Conservation (phyloP, 352 stramenopile species). For the Globisporangium cystogenes region DNA sequence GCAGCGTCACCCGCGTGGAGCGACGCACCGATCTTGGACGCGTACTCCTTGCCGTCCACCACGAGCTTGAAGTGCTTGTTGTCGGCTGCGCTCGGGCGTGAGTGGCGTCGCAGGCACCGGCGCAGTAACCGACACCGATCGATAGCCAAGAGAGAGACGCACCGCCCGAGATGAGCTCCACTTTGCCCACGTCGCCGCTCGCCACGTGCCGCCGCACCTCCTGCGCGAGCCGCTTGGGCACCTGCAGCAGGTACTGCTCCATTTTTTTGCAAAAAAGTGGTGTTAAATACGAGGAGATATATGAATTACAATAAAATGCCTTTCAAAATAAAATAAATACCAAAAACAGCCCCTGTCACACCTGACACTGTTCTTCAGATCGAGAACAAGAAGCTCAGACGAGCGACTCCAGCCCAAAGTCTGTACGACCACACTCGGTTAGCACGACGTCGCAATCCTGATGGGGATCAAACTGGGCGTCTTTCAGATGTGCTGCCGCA, state of each 20-base stretch:
- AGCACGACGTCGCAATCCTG: too few relatives aligned
- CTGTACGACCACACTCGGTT: too few relatives aligned
- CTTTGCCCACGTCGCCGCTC: conserved; percentile 46
- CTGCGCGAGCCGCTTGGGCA: conserved; percentile 74
- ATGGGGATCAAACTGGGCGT: too few relatives aligned
- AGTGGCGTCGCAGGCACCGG: not conserved
- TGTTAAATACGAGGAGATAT: too few relatives aligned
- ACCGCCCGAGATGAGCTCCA: conserved; percentile 80
- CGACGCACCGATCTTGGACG: conserved; percentile 61
- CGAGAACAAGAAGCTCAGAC: too few relatives aligned
- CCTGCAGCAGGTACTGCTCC: conserved; percentile 85
- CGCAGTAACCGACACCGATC: not conserved
- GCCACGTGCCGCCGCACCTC: conserved; percentile 67
- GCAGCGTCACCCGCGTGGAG: too few relatives aligned
- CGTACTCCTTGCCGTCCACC: conserved; percentile 73
- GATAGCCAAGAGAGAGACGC: not conserved
- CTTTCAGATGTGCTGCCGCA: too few relatives aligned
- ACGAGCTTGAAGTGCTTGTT: conserved; percentile 84
- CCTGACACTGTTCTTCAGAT: too few relatives aligned
- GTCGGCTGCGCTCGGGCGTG: conserved; percentile 38
- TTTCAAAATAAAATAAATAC: too few relatives aligned
- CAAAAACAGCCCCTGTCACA: too few relatives aligned
- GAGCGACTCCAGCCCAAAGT: too few relatives aligned
- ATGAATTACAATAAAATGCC: too few relatives aligned
- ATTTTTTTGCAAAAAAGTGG: conserved; percentile 21